Percentiles rank a stretch among this genome's conserved stretches.
These are phyloP conservation scores for Bryoerythrophyllum caledonicum DNA, from an alignment of 225 moss, liverwort and hornwort species.

Conservation along the genomic window DNA sequence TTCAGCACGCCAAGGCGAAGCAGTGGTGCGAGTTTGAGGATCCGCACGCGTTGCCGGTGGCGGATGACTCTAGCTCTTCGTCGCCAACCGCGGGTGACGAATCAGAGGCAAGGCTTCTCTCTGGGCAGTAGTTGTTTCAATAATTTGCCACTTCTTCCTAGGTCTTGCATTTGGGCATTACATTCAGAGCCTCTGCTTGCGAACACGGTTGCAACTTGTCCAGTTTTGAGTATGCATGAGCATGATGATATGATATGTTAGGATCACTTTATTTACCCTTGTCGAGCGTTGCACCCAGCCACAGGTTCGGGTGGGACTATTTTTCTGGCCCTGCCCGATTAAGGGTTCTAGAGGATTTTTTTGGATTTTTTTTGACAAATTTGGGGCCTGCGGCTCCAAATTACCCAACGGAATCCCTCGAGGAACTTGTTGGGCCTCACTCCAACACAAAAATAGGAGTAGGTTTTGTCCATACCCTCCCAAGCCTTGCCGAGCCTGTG, in stretches of 20 bases:
- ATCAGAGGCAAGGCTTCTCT: conserved; percentile 53
- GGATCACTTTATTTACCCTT: too few relatives aligned
- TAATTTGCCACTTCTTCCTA: conserved; percentile 15
- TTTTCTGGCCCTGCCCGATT: too few relatives aligned
- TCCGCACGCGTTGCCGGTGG: conserved; percentile 27
- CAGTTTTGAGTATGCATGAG: conserved; percentile 19
- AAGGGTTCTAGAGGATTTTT: too few relatives aligned
- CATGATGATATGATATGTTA: not conserved
- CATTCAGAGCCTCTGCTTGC: conserved; percentile 14
- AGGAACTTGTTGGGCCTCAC: too few relatives aligned
- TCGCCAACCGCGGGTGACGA: conserved; percentile 30
- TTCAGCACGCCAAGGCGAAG: conserved; percentile 51
- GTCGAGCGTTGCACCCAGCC: too few relatives aligned
- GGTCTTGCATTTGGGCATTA: conserved; percentile 26
- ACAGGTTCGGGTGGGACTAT: too few relatives aligned
- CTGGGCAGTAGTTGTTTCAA: conserved; percentile 21
- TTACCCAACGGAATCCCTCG: too few relatives aligned
- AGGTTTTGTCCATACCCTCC: too few relatives aligned
- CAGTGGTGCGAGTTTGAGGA: conserved; percentile 49
- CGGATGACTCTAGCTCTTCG: conserved; percentile 26
- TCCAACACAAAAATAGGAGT: too few relatives aligned
- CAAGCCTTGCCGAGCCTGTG: too few relatives aligned
- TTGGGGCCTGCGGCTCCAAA: too few relatives aligned
- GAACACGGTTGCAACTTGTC: conserved; percentile 24
- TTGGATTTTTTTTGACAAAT: too few relatives aligned